Conservation (phyloP, 306 rosid species). For the Corylus heterophylla region DNA sequence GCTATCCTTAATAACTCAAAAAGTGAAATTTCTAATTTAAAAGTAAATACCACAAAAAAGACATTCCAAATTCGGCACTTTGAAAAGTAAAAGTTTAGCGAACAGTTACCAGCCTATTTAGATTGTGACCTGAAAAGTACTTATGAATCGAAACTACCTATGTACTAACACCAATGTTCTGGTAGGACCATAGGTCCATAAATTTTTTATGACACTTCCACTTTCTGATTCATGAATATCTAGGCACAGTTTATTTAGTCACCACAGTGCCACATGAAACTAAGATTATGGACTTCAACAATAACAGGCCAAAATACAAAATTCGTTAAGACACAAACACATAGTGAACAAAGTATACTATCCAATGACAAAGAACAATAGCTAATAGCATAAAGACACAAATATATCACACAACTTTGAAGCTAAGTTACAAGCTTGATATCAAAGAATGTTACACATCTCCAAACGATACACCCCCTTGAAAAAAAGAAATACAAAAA, state of each 20-base stretch:
- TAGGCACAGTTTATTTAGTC: neutral
- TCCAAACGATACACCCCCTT: conserved; percentile 43
- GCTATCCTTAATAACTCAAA: neutral
- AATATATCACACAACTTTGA: conserved; percentile 29
- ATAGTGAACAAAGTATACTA: neutral
- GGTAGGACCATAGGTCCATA: neutral
- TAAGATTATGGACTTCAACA: neutral
- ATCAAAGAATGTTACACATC: conserved; percentile 54
- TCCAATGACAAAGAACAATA: conserved; percentile 36
- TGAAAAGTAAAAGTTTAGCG: neutral
- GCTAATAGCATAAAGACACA: conserved; percentile 30
- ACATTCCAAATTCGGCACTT: neutral
- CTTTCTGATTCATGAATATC: neutral
- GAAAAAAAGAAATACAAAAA: conserved; percentile 27
- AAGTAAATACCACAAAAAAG: neutral
- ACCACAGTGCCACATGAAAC: neutral
- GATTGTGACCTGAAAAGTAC: conserved; percentile 12
- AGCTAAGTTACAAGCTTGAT: conserved; percentile 50
- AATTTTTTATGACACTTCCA: neutral
- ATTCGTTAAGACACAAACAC: conserved; percentile 19
- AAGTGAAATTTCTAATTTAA: neutral
- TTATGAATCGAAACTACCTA: conserved; percentile 8
- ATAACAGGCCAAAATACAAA: neutral
- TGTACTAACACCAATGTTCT: conserved; percentile 8
- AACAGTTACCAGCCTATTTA: neutral